A percentile compares a stretch with the other conserved stretches of the same genome.
phyloP scores from a whole-genome alignment of 2,329 filamentous ascomycete species.

The Fusarium dlaminii region DNA sequence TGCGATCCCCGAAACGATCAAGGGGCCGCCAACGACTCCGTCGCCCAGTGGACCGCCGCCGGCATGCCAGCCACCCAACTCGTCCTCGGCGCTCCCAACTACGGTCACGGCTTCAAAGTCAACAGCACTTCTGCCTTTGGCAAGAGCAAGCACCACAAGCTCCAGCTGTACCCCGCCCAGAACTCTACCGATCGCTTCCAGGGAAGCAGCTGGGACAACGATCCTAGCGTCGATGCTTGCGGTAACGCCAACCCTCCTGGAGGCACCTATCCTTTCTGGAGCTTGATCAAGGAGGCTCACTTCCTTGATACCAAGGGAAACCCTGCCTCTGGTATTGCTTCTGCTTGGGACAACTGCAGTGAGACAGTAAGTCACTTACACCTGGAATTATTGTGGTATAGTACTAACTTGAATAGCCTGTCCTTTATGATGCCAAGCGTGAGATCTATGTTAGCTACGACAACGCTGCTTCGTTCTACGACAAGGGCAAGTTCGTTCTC shows the following conservation, averaged over 20 bases:
- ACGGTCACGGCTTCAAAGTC: constrained; percentile 33
- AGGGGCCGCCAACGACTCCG: constrained; percentile 16
- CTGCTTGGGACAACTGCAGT: constrained; percentile 30
- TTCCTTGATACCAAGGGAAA: constrained; percentile 23
- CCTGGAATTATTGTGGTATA: fast-evolving
- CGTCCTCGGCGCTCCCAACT: constrained; percentile 31
- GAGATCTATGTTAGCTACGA: constrained; percentile 38
- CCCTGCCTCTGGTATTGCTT: constrained; percentile 21
- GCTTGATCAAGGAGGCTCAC: constrained; percentile 31
- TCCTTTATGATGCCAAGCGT: constrained; percentile 14
- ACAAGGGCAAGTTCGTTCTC: constrained; percentile 28
- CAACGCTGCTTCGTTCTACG: constrained; percentile 20
- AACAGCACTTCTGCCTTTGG: constrained; percentile 18
- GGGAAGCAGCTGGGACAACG: constrained; percentile 34
- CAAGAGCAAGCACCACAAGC: background rate
- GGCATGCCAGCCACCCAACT: constrained; percentile 28
- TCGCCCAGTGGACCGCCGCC: constrained; percentile 21
- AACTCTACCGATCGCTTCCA: constrained; percentile 36
- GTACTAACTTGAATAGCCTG: constrained; percentile 13
- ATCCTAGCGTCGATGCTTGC: constrained; percentile 22
- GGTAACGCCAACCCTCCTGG: constrained; percentile 27
- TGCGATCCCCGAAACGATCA: constrained; percentile 33
- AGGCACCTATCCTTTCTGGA: constrained; percentile 35
- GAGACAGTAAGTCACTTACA: constrained; percentile 20
- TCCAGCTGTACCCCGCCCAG: constrained; percentile 24